Evolutionary conservation across 345 rosid species (phyloP), one percentile per base, ranked within the genome.

Genomic region (Ricinus communis): DNA sequence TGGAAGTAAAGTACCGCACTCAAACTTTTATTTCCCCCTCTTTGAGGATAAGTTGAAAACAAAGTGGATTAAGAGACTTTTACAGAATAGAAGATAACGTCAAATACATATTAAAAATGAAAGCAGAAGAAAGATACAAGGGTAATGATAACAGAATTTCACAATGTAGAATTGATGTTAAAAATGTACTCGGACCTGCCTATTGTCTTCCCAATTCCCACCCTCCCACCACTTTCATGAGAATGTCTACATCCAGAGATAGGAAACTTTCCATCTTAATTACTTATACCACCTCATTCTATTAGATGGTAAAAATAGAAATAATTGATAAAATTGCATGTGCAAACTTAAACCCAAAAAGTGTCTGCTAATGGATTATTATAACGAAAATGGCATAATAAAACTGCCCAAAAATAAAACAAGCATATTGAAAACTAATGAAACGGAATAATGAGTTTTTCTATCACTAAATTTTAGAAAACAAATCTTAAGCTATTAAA

Each of bases 1-100:
- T 89, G 85, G 2, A 74, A 68, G 25, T 19, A 45, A 31, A 31
- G 28, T 7, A 15, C 36, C 66, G 61, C 8, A 71, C 19, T 28
- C 30, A 61, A 11, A 19, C 30, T 22, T 21, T 40, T 63, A 25
- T 58, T 47, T 49, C 21, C 12, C 40, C 7, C 9, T 21, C 19
- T 41, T 40, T 14, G 27, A 43, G n/a, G 28, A 38, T n/a, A 62
- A 43, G 13, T 41, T n/a, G 28, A 36, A 62, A 62, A 21, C 3
- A 40, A 40, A 3, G 15, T 10, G 31, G 21, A 21, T 15, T 60
- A 41, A n/a, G 15, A 43, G 51, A 4, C 21, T 61, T 43, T 60
- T 11, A 43, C 4, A 12, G 1, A 43, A 43, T 4, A 30, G 15
- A 30, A 57, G 40, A 57, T 57, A 14, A 14, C n/a, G 27, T 3